phyloP scores from a whole-genome alignment of 208 protist genomes.

The Trypanosoma avium region DNA sequence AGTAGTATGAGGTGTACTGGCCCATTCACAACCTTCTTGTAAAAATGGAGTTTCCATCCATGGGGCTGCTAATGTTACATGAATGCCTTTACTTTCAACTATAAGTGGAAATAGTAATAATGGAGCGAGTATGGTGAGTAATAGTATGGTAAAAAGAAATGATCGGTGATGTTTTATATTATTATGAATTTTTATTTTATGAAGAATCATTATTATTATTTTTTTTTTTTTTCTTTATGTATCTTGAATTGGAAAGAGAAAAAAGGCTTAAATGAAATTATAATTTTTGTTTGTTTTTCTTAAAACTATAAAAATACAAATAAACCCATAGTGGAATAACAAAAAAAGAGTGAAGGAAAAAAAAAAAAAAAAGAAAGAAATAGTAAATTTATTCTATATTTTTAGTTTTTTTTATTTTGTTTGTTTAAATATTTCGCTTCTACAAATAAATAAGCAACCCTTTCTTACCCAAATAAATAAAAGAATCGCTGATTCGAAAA shows the following conservation, averaged over 20 bases:
- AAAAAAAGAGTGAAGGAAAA: background rate
- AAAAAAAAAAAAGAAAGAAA: background rate
- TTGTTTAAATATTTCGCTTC: no score
- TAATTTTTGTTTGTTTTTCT: no score
- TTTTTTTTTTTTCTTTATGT: no score
- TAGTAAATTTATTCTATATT: background rate
- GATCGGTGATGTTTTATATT: no score
- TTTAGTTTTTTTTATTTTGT: background rate
- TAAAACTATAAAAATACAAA: background rate
- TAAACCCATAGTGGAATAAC: background rate
- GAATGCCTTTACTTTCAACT: slow-evolving; percentile 37
- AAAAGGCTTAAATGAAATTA: no score
- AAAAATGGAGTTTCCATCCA: slow-evolving; percentile 67
- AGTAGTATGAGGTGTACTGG: slow-evolving; percentile 14
- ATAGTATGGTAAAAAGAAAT: no score
- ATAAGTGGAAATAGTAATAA: background rate
- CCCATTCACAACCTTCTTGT: slow-evolving; percentile 71
- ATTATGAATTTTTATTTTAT: no score
- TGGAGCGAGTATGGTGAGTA: background rate
- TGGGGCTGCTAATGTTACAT: slow-evolving; percentile 45
- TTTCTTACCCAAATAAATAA: no score
- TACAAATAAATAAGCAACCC: no score
- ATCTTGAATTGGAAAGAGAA: no score
- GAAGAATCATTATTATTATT: no score
- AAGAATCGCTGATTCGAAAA: no score